Conservation (phyloP, 1,284 basidiomycete species). For the Stereum hirsutum region DNA sequence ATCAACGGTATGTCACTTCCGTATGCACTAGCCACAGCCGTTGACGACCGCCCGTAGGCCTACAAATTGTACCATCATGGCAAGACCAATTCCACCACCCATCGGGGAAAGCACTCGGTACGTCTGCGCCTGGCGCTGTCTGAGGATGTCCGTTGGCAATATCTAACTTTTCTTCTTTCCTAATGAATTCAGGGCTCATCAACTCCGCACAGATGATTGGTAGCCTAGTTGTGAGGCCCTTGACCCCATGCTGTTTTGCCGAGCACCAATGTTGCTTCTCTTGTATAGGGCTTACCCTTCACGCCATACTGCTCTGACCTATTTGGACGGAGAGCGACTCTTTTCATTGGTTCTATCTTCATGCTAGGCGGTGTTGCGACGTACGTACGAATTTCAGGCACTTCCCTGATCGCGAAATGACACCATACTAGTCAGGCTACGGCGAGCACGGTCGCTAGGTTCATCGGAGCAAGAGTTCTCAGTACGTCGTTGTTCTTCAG, state of each 20-base stretch:
- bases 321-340: constrained; percentile 43
- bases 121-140: constrained; percentile 8
- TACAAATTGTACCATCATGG: constrained; percentile 60
- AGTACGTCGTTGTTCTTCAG: constrained; percentile 28
- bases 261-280: constrained; percentile 2
- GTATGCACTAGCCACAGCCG: neutral
- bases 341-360: constrained; percentile 49
- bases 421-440: no score
- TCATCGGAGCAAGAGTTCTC: constrained; percentile 47
- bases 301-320: constrained; percentile 49
- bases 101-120: constrained; percentile 41
- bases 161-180: constrained; percentile 1
- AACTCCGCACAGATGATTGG: constrained; percentile 58
- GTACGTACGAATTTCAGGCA: no score
- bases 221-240: constrained; percentile 36
- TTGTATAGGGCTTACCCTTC: constrained; percentile 41
- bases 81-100: constrained; percentile 44
- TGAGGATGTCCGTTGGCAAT: neutral
- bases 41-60: constrained; percentile 24
- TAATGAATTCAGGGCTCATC: constrained; percentile 38
- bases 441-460: constrained; percentile 37
- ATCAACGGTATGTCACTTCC: constrained; percentile 42
- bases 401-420: no score
- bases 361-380: constrained; percentile 52
- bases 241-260: neutral